Conservation (phyloP, 495 filamentous ascomycete species). For the Hypoxylon rickii region DNA sequence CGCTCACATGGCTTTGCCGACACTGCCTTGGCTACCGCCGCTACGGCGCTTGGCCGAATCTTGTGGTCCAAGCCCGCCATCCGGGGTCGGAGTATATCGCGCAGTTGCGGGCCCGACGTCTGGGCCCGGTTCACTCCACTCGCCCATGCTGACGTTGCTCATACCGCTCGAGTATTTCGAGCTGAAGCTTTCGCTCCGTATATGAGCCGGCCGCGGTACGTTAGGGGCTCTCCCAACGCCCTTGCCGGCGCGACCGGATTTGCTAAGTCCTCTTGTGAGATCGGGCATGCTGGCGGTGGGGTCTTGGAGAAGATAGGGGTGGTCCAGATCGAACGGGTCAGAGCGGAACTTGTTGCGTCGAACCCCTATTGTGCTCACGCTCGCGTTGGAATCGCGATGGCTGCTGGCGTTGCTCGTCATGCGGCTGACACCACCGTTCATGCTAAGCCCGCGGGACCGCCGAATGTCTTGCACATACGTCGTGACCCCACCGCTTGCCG, state of each 20-base stretch:
- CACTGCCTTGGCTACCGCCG: slow-evolving; percentile 36
- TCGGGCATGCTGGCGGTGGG: slow-evolving; percentile 27
- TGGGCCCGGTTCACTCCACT: slow-evolving; percentile 59
- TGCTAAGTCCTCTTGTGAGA: slow-evolving; percentile 9
- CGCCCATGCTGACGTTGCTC: slow-evolving; percentile 40
- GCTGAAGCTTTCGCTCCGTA: slow-evolving; percentile 44
- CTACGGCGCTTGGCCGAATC: slow-evolving; percentile 20
- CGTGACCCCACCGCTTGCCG: slow-evolving; percentile 26
- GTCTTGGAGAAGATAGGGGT: slow-evolving; percentile 51
- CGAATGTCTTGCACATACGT: slow-evolving; percentile 50
- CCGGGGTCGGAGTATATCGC: slow-evolving; percentile 36
- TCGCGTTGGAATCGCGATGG: slow-evolving; percentile 41
- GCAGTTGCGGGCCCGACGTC: slow-evolving; percentile 50
- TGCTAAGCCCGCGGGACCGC: slow-evolving; percentile 51
- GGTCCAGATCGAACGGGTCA: slow-evolving; percentile 69
- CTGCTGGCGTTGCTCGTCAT: slow-evolving; percentile 16
- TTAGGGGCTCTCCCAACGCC: slow-evolving; percentile 15
- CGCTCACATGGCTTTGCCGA: slow-evolving; percentile 48
- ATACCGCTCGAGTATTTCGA: slow-evolving; percentile 54
- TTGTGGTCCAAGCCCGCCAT: slow-evolving; percentile 18
- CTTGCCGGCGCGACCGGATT: slow-evolving; percentile 27
- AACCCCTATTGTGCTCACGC: slow-evolving; percentile 37
- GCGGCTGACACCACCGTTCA: slow-evolving; percentile 36
- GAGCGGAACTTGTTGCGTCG: slow-evolving; percentile 61
- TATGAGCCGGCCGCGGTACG: slow-evolving; percentile 29